Evolutionary conservation across 2,329 filamentous ascomycete genomes (phyloP), one percentile per base, ranked within the genome.

Genomic region (Diplodia scrobiculata): DNA sequence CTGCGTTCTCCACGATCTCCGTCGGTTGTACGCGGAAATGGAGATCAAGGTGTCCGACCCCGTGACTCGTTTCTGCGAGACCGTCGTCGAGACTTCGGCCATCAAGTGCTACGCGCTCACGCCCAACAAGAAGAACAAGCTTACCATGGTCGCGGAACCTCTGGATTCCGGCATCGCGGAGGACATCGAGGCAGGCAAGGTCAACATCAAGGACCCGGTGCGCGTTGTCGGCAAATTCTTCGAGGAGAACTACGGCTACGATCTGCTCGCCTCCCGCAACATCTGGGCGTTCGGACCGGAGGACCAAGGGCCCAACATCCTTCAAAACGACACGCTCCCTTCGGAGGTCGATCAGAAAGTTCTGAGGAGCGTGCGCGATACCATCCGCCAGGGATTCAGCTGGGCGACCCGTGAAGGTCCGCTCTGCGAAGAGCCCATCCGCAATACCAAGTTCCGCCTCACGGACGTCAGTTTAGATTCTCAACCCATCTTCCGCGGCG

Each of bases 271-370:
- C 14, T 92, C 91, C 27, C 86, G 95, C 73, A 97, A 93, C 75
- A 97, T 99, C 74, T 99, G 95, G 95, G 95, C 95, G 1, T 99
- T 99, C 79, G 95, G 95, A 2, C 95, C 95, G 3, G 94, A 98
- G 67, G 95, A 99, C 70, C 90, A 88, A 82, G 91, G 93, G 0
- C 92, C 95, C 5, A 99, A 99, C 78, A 95, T 99, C 70, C 82
- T 99, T 59, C 93, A 97, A 78, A 95, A 99, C 77, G 95, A 99
- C 78, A 99, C 95, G 19, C 82, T 99, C 19, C 93, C 94, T 3
- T 91, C 91, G 27, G 93, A 97, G 78, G 91, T 98, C 68, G 93
- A 99, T 80, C 95, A 96, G 80, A 96, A 94, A 78, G 84, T 93
- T 21, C 85, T 99, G 36, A 88, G 89, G 72, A 90, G 88, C 41